Evolutionary conservation across 495 filamentous ascomycete genomes (phyloP), one percentile per base, ranked within the genome.

Genomic region (Penicillium paxilli): DNA sequence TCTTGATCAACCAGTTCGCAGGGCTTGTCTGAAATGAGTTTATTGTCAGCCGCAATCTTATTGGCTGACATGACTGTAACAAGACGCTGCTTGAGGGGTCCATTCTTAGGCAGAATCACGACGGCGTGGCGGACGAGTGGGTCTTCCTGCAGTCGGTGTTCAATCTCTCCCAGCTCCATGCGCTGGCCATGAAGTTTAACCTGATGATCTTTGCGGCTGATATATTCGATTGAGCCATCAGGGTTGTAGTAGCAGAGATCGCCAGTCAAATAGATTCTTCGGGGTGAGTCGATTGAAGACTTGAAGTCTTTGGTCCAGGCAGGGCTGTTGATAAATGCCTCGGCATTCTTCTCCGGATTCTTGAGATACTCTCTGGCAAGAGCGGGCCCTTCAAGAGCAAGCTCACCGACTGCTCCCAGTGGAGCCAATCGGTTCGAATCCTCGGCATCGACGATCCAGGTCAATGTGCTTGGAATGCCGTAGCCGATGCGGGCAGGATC

Each of bases 181-280:
- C 85, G 74, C 52, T 87, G 85, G 5, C 86, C 86, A 16, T 81
- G 77, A 0, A 89, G 62, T 58, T 89, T 89, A 20, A 87, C 82
- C 57, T 87, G 84, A 44, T 82, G 75, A 49, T 89, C 86, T 48
- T 83, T 82, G 4, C 86, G 78, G 23, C 84, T 83, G 12, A 88
- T 63, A 51, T 70, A 80, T 24, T 65, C 58, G 20, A 86, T 64
- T 1, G 73, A 74, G 2, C 82, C 82, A 54, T 84, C 78, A 2
- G 70, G 61, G 50, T 77, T 76, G 62, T 83, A 85, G 28, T 72
- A 71, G 16, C 71, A 77, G 11, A 83, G 69, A 58, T 81, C 77
- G 10, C 80, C 79, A 12, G 80, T 78, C 54, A 71, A 69, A 64
- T 81, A 80, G 20, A 73, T 72, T 23, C 69, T 58, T 23, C 67